Percentiles rank a stretch among this genome's conserved stretches.
Evolutionary conservation across 345 rosid species (phyloP).

Genomic region (Brassica incana): DNA sequence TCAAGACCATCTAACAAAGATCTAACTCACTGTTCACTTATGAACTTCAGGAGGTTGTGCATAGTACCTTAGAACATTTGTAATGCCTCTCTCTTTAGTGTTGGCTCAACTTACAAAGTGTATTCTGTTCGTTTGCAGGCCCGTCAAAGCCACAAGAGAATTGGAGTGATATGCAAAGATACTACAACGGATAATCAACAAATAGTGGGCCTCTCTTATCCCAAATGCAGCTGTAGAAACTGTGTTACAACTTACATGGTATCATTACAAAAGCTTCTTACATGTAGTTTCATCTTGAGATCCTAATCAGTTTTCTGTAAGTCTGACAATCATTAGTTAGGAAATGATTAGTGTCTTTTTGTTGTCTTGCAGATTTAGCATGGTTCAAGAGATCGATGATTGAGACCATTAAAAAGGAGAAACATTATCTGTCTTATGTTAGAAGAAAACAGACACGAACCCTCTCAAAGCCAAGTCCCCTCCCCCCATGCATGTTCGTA

Average conservation of each 20-base stretch:
- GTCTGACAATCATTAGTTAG: slow-evolving; percentile 1
- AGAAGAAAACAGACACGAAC: slow-evolving; percentile 17
- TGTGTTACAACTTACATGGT: slow-evolving; percentile 52
- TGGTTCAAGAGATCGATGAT: slow-evolving; percentile 91
- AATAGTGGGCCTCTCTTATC: too few species aligned
- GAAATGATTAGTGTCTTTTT: not conserved
- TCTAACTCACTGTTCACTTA: too few species aligned
- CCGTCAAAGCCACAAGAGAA: slow-evolving; percentile 14
- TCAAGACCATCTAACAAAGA: too few species aligned
- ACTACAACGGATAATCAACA: too few species aligned
- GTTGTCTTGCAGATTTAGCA: slow-evolving; percentile 65
- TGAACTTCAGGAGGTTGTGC: too few species aligned
- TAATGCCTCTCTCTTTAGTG: too few species aligned
- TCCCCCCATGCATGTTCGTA: slow-evolving; percentile 17
- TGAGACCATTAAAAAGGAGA: slow-evolving; percentile 26
- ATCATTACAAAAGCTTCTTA: slow-evolving; percentile 5
- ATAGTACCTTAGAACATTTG: too few species aligned
- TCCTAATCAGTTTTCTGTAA: too few species aligned
- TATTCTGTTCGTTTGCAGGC: too few species aligned
- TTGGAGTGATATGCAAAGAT: too few species aligned
- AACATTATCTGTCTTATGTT: not conserved
- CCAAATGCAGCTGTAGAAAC: too few species aligned
- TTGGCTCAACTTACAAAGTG: too few species aligned
- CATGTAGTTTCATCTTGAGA: not conserved
- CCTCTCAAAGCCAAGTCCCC: slow-evolving; percentile 1